Conservation (phyloP, 208 protist genomes). For the Acanthamoeba healyi region DNA sequence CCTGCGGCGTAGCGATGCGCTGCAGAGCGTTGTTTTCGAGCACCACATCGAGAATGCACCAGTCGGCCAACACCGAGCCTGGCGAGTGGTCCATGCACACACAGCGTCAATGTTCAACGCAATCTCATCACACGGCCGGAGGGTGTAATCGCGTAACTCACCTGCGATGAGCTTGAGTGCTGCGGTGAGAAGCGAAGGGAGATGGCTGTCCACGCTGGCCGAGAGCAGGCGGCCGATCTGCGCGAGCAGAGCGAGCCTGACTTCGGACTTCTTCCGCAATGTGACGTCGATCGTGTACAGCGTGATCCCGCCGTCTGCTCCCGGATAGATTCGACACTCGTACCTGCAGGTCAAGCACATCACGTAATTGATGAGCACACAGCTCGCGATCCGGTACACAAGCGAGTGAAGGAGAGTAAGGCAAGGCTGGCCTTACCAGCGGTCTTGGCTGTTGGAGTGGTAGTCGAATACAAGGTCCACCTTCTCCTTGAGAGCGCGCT, state of each 20-base stretch:
- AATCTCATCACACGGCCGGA: no score
- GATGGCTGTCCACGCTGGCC: slow-evolving; percentile 27
- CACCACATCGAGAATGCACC: slow-evolving; percentile 47
- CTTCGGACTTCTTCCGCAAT: not conserved
- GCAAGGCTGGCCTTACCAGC: not conserved
- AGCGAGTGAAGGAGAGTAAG: not conserved
- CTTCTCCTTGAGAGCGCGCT: slow-evolving; percentile 30
- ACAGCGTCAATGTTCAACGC: no score
- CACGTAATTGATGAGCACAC: not conserved
- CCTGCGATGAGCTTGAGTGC: not conserved
- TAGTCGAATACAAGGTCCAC: slow-evolving; percentile 48
- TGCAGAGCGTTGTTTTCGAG: not conserved
- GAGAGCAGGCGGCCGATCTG: not conserved
- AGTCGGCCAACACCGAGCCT: slow-evolving; percentile 15
- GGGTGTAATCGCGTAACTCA: no score
- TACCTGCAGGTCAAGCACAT: not conserved
- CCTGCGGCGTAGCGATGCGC: slow-evolving; percentile 41
- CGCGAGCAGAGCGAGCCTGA: not conserved
- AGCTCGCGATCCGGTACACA: not conserved
- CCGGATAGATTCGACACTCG: slow-evolving; percentile 14
- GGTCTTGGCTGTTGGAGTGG: not conserved
- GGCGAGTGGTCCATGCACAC: no score
- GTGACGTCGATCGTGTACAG: slow-evolving; percentile 16
- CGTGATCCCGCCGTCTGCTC: not conserved
- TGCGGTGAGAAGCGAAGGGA: not conserved